phyloP scores from a whole-genome alignment of 2,329 filamentous ascomycete genomes.

The Cyphellophora europaea region DNA sequence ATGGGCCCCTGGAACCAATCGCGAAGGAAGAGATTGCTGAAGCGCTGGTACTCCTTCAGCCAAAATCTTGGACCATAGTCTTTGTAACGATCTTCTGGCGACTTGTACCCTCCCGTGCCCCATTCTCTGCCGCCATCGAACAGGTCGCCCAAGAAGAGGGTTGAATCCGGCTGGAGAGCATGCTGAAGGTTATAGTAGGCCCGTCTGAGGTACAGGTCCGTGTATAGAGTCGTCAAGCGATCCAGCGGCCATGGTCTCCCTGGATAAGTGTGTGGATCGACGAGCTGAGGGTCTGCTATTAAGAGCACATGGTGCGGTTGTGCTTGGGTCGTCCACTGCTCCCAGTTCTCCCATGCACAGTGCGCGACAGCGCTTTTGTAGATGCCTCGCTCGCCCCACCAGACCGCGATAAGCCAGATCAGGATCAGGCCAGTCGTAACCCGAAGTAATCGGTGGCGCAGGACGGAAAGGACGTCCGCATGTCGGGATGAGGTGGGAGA shows the following conservation, averaged over 20 bases:
- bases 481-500: too few species aligned
- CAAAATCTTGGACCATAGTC: conserved; percentile 76
- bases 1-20: conserved; percentile 52
- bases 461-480: background rate
- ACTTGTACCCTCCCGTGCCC: conserved; percentile 57
- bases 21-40: conserved; percentile 74
- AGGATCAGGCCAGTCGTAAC: conserved; percentile 43
- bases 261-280: conserved; percentile 91
- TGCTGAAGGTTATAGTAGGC: conserved; percentile 72
- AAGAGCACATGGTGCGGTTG: conserved; percentile 76
- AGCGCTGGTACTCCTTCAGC: conserved; percentile 77
- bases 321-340: conserved; percentile 74
- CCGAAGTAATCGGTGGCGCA: background rate
- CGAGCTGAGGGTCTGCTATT: conserved; percentile 82
- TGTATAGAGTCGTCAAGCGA: conserved; percentile 58
- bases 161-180: conserved; percentile 69
- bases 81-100: conserved; percentile 59
- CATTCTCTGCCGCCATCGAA: conserved; percentile 96
- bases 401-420: conserved; percentile 66
- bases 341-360: conserved; percentile 83
- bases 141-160: conserved; percentile 86
- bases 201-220: conserved; percentile 81
- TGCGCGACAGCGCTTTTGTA: conserved; percentile 61
- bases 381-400: conserved; percentile 76
- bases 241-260: conserved; percentile 68